Percentiles rank a stretch among this genome's conserved stretches.
These are phyloP conservation scores for Penicillium coprophilum DNA, from an alignment of 495 filamentous ascomycete species.

Conservation along the genomic window DNA sequence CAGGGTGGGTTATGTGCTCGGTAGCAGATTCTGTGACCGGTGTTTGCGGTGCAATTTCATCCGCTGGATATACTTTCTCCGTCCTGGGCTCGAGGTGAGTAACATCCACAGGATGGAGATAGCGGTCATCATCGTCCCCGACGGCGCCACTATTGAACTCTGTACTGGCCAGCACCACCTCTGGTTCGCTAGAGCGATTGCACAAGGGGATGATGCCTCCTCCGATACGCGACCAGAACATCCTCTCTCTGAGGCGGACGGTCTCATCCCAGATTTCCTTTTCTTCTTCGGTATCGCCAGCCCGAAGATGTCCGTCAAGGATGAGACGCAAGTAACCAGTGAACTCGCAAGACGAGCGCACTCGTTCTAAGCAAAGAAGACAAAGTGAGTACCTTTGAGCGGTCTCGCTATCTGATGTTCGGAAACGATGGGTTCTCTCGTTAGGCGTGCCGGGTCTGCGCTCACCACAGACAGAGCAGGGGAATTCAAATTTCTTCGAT, in stretches of 20 bases:
- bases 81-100: constrained; percentile 4
- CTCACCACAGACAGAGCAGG: constrained; percentile 91
- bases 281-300: constrained; percentile 72
- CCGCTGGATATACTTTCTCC: constrained; percentile 7
- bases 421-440: constrained; percentile 82
- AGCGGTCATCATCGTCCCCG: constrained; percentile 2
- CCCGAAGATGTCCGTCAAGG: constrained; percentile 82
- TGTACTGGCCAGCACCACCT: constrained; percentile 2
- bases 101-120: constrained; percentile 15
- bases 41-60: constrained; percentile 1
- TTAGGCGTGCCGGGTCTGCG: constrained; percentile 64
- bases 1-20: not conserved
- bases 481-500: constrained; percentile 59
- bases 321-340: constrained; percentile 85
- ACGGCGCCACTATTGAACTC: not conserved
- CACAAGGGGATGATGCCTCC: constrained; percentile 80
- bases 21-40: no score
- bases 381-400: constrained; percentile 90
- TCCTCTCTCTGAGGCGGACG: constrained; percentile 80
- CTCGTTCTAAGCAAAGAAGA: constrained; percentile 76
- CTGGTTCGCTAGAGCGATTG: constrained; percentile 16
- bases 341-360: constrained; percentile 88
- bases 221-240: constrained; percentile 94
- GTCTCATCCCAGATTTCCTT: constrained; percentile 92
- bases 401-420: constrained; percentile 78